Evolutionary conservation across 257 asterid genomes (phyloP), one percentile per base, ranked within the genome.

Genomic region (Nicotiana paniculata): DNA sequence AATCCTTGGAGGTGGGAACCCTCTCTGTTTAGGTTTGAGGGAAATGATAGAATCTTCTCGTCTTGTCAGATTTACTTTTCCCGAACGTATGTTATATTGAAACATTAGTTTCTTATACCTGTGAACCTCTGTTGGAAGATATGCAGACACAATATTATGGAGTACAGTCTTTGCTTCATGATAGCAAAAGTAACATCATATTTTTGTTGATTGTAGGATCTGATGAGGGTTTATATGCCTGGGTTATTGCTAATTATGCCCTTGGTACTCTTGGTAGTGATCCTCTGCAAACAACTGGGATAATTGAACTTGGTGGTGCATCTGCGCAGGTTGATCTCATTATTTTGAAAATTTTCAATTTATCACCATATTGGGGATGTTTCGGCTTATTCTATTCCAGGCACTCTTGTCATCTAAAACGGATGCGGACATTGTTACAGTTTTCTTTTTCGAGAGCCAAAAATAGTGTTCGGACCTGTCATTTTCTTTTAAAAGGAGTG

Each of bases 231-330:
- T 83, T 94, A 69, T 94, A 91, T 88, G 98, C 98, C 43, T 96
- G 99, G 98, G 99, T 93, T 85, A 93, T 94, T 86, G 98, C 99
- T 85, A 96, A 94, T 86, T 92, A 93, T 85, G 98, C 99, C 85
- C 97, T 91, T 79, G 98, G 98, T 77, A 90, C 94, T 77, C 97
- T 96, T 86, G 98, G 98, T 84, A 92, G 90, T 46, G 93, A 93
- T 84, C 98, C 99, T 72, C 83, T 81, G 66, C 91, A 90, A 83
- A 94, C 99, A 79, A 93, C 97, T 78, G 98, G 99, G 46, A 94
- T 96, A 84, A 91, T 96, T 88, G 98, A 96, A 87, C 99, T 96
- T 83, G 99, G 98, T 81, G 99, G 99, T 81, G 98, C 99, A 48
- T 96, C 99, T 83, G 97, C 95, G 79, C 99, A 96, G 99, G 98